Base-by-base conservation (phyloP, 1,139 yeast species). In the Pichia sp. region DNA sequence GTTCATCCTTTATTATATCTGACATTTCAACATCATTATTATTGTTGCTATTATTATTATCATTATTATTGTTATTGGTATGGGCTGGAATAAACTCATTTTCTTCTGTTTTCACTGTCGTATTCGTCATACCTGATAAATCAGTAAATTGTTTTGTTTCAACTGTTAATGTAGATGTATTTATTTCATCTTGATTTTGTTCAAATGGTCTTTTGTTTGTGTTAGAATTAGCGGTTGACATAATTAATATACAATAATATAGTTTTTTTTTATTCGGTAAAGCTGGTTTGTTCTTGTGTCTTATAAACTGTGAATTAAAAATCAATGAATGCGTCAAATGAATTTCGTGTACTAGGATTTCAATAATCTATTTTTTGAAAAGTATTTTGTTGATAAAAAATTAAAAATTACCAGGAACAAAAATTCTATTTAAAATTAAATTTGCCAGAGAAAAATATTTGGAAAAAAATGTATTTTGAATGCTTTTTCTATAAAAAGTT, bases 21-120 rank as follows among this genome's bases (percentile, higher is more conserved):
- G 40, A 40, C 51, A 48, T 48, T 37, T 34, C 39, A n/a, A 48
- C 11, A 42, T 48, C 51, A 11, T 39, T 18, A 11, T 34, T 31
- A 9, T 29, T 28, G 30, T 42, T 35, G 18, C 27, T 27, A 31
- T 42, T 26, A 9, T 6, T 10, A 27, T 36, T 27, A 26, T 4
- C 29, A 36, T 6, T 30, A 30, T 6, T 30, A 8, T 6, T 30
- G 8, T 30, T 30, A 30, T 8, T 30, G 32, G 18, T 18, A 18
- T 18, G 18, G 18, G 18, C 18, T 18, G 18, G 18, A 18, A 18
- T 18, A 18, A 6, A 8, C 32, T 33, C 35, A 30, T 25, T 10
- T 7, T 27, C 32, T 39, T 46, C 46, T 5, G 40, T 40, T 40
- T 42, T 43, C 2, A 42, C 6, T 3, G 34, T 32, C 7, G 43